Evolutionary conservation across 805 yeast genomes (phyloP).

Genomic region (Yarrowia sp.): DNA sequence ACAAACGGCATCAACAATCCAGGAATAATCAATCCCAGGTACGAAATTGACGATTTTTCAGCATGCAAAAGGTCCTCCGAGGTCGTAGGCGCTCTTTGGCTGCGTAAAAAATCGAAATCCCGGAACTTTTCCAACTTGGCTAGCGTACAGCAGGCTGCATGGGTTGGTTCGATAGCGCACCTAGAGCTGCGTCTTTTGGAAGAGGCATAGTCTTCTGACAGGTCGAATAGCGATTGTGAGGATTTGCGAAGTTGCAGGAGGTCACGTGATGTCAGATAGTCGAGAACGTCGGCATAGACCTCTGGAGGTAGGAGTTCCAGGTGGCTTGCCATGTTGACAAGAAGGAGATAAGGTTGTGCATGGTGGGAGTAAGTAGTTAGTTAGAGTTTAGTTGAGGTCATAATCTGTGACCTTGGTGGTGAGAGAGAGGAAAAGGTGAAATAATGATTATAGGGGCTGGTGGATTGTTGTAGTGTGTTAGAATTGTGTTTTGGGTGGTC

Average conservation of each 20-base stretch:
- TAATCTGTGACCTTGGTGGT: background rate
- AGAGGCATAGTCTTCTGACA: background rate
- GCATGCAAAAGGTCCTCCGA: background rate
- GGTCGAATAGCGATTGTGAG: background rate
- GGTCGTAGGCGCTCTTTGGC: background rate
- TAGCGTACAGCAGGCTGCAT: background rate
- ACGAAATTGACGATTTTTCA: background rate
- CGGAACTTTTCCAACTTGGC: background rate
- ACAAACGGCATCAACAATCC: background rate
- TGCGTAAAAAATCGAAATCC: background rate
- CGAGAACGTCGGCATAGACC: background rate
- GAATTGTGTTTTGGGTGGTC: too few relatives aligned
- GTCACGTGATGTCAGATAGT: background rate
- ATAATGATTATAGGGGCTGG: too few relatives aligned
- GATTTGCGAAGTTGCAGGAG: background rate
- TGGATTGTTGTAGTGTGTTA: too few relatives aligned
- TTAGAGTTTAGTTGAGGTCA: background rate
- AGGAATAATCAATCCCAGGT: background rate
- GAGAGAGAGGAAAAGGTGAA: too few relatives aligned
- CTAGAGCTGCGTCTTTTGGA: background rate
- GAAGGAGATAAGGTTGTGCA: background rate
- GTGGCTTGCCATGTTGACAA: background rate
- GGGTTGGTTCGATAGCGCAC: background rate
- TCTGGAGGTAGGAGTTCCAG: slow-evolving; percentile 11
- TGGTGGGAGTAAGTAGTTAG: background rate